These are phyloP conservation scores for Rhododendron molle DNA, from an alignment of 148 eudicot species.

Conservation along the genomic window DNA sequence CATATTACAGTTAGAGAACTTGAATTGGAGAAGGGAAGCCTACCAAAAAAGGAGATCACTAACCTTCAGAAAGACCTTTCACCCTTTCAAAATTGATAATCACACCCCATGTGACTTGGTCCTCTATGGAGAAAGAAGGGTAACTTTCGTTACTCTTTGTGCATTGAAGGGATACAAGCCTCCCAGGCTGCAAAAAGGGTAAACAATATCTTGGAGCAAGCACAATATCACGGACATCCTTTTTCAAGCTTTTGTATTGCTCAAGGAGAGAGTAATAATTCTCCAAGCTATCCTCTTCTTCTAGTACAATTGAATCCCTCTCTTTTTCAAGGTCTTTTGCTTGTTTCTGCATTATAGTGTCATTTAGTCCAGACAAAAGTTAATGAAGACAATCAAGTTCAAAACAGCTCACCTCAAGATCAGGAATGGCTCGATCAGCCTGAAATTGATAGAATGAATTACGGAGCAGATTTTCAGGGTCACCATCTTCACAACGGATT, in stretches of 20 bases:
- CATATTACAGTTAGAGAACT: neutral
- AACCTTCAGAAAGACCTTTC: conserved; percentile 65
- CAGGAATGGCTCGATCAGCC: conserved; percentile 87
- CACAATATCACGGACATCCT: conserved; percentile 68
- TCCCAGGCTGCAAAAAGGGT: conserved; percentile 95
- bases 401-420: conserved; percentile 65
- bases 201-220: conserved; percentile 75
- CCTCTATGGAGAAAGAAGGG: conserved; percentile 61
- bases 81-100: conserved; percentile 82
- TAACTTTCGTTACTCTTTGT: conserved; percentile 40
- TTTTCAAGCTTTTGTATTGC: conserved; percentile 71
- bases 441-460: conserved; percentile 96
- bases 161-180: conserved; percentile 75
- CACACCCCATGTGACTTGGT: conserved; percentile 84
- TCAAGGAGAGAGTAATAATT: conserved; percentile 73
- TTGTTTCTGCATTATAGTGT: conserved; percentile 60
- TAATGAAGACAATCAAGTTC: neutral
- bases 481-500: conserved; percentile 86
- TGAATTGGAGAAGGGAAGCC: neutral
- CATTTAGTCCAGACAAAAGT: conserved; percentile 11
- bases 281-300: conserved; percentile 83
- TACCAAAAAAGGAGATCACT: neutral
- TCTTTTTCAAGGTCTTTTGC: conserved; percentile 65
- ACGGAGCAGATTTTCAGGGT: conserved; percentile 95
- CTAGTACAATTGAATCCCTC: conserved; percentile 79